Evolutionary conservation across 2,329 filamentous ascomycete species (phyloP), one percentile per base, ranked within the genome.

Genomic region (Ophiostoma piceae): DNA sequence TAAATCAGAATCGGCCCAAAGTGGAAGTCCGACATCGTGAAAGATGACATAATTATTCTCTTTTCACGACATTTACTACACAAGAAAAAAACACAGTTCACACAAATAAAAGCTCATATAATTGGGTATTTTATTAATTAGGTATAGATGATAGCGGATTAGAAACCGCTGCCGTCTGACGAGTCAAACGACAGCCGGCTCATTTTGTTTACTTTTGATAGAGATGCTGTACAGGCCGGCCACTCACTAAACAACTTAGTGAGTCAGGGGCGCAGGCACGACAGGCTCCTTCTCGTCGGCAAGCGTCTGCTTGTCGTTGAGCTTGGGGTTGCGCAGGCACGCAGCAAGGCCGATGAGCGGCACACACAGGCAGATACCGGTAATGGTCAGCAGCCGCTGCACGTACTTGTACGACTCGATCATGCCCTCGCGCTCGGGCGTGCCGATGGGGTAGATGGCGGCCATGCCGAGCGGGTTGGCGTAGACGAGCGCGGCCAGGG

Each of bases 351-450:
- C 78, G 39, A 84, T 82, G 29, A 84, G 79, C 32, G 82, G 83
- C 39, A 84, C 78, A 67, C 80, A 83, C 37, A 84, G 76, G 70
- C 81, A 82, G 74, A 84, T 81, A 43, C 83, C 83, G 3, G 80
- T 81, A 69, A 84, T 83, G 68, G 78, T 79, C 11, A 85, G 78
- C 41, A 83, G 75, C 7, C 79, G 78, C 78, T 84, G 83, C 0
- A 82, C 79, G 64, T 83, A 76, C 74, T 82, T 79, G 73, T 84
- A 84, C 3, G 82, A 77, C 8, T 75, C 74, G 70, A 84, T 78
- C 54, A 84, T 79, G 69, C 78, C 82, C 3, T 73, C 71, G 32
- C 82, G 80, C 76, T 83, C 80, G 3, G 77, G 77, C 0, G 80
- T 81, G 54, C 81, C 82, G 16, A 83, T 73, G 71, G 80, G 77